Conservation (phyloP, 2,329 filamentous ascomycete genomes). For the Colletotrichum sublineola region DNA sequence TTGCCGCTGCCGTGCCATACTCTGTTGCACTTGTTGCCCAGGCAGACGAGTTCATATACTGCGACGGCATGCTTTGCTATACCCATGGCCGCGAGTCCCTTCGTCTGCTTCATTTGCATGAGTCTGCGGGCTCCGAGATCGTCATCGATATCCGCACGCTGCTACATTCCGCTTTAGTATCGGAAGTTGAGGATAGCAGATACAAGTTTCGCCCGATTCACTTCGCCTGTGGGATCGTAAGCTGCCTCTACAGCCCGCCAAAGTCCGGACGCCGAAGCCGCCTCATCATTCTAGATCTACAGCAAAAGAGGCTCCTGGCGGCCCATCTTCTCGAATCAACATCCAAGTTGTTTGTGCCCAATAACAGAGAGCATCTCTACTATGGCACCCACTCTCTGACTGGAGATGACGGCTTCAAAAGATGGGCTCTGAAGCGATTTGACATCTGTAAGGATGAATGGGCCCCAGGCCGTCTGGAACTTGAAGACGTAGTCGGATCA, state of each 20-base stretch:
- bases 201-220: constrained; percentile 69
- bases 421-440: constrained; percentile 73
- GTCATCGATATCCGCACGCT: constrained; percentile 58
- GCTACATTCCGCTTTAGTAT: constrained; percentile 10
- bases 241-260: constrained; percentile 66
- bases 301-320: constrained; percentile 55
- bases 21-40: constrained; percentile 70
- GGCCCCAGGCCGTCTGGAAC: constrained; percentile 60
- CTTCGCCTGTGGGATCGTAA: constrained; percentile 69
- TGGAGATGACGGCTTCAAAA: constrained; percentile 66
- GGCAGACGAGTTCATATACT: constrained; percentile 72
- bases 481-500: constrained; percentile 71
- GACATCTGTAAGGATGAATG: constrained; percentile 57
- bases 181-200: too few species aligned
- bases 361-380: constrained; percentile 71
- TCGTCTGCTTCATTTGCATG: constrained; percentile 70
- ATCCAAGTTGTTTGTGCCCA: constrained; percentile 75
- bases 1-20: constrained; percentile 73
- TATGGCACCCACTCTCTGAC: constrained; percentile 73
- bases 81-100: constrained; percentile 61
- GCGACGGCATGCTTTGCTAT: constrained; percentile 75
- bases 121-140: constrained; percentile 52
- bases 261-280: constrained; percentile 55
- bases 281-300: constrained; percentile 66
- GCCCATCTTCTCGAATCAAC: constrained; percentile 58